Evolutionary conservation across 768 basidiomycete genomes (phyloP).

Genomic region (Psilocybe sp.): DNA sequence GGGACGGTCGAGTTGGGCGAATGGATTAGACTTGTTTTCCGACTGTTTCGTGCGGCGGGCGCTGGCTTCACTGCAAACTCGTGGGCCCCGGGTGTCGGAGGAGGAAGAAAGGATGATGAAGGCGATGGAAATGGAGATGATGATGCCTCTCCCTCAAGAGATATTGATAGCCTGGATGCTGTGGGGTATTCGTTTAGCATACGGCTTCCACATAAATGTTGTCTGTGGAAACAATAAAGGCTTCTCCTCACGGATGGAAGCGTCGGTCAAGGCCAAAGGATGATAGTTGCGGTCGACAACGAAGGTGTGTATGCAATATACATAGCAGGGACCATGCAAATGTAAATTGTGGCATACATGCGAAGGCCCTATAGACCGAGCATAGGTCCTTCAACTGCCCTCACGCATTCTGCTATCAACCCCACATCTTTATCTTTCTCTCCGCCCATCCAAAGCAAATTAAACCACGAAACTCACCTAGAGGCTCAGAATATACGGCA

Average conservation of each 20-base stretch:
- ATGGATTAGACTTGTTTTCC: slow-evolving; percentile 12
- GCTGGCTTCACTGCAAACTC: slow-evolving; percentile 59
- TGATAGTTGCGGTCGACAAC: too few relatives aligned
- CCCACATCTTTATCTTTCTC: neutral
- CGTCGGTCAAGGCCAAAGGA: neutral
- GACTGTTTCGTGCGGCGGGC: slow-evolving; percentile 24
- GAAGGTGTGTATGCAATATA: too few relatives aligned
- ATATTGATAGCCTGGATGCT: slow-evolving; percentile 31
- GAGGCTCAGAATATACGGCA: slow-evolving; percentile 24
- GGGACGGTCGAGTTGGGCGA: slow-evolving; percentile 7
- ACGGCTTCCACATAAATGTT: slow-evolving; percentile 7
- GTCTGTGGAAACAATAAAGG: slow-evolving; percentile 10
- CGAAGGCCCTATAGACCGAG: too few relatives aligned
- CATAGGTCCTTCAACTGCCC: neutral
- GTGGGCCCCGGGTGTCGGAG: slow-evolving; percentile 63
- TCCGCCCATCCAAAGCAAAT: neutral
- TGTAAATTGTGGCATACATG: too few relatives aligned
- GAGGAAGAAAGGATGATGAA: slow-evolving; percentile 65
- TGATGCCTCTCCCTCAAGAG: slow-evolving; percentile 39
- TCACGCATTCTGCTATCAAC: neutral
- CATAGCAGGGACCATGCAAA: too few relatives aligned
- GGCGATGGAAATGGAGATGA: slow-evolving; percentile 58
- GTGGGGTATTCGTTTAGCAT: neutral
- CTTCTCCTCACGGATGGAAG: neutral
- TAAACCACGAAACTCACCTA: slow-evolving; percentile 17